Base-by-base conservation (phyloP, 2,329 filamentous ascomycete genomes). In the Bretziella fagacearum region DNA sequence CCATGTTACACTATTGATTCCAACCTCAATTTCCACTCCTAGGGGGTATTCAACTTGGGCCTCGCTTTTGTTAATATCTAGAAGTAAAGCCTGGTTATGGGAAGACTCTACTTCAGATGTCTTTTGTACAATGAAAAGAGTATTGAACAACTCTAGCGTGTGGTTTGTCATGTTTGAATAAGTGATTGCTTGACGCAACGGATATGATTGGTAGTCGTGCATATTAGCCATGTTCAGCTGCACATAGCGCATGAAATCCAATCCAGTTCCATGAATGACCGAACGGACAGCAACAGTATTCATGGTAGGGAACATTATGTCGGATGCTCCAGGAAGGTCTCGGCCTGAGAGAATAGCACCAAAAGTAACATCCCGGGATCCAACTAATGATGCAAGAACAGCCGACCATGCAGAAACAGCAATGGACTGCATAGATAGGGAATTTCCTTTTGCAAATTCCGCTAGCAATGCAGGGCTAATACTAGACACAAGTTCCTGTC, bases 241-340 rank as follows among this genome's bases (percentile, higher is more conserved):
- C 53, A 86, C 69, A 56, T 87, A 82, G 10, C 65, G 68, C 23
- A 94, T 62, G 62, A 93, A 78, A 0, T 77, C 70, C 0, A 59
- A 53, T 0, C 72, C 63, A 0, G 69, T 76, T 1, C 84, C 84
- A 54, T 91, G 81, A 2, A 94, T 59, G 2, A 87, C 68, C 1
- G 72, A 72, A 8, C 86, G 71, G 6, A 93, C 67, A 0, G 81
- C 74, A 0, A 94, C 77, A 0, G 87, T 94, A 56, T 93, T 95
- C 83, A 95, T 94, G 0, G 82, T 84, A 0, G 87, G 89, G 55
- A 94, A 95, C 57, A 87, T 68, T 10, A 89, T 61, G 22, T 73
- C 60, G 36, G 81, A 73, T 0, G 76, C 72, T 13, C 73, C 70
- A 39, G 82, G 78, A 7, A 75, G 77, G 48, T 91, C 84, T n/a